These are phyloP conservation scores for Cystofilobasidium capitatum DNA, from an alignment of 768 basidiomycete genomes.

Conservation along the genomic window DNA sequence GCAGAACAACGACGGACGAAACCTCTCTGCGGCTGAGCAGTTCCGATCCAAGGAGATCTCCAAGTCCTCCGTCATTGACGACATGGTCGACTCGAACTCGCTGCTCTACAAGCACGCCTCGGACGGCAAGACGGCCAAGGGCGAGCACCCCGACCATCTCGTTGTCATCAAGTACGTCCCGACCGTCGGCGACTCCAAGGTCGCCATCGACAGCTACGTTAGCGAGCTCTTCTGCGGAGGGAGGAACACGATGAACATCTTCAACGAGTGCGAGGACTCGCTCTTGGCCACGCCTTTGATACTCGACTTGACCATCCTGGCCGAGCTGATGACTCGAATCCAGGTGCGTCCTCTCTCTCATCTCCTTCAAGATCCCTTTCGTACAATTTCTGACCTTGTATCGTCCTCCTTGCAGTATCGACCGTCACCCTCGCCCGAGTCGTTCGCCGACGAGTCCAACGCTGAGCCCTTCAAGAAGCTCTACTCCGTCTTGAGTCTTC, in stretches of 20 bases:
- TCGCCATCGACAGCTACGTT: constrained; percentile 99
- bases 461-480: constrained; percentile 56
- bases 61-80: constrained; percentile 47
- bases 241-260: constrained; percentile 25
- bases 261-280: constrained; percentile 56
- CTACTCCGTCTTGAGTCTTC: constrained; percentile 81
- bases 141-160: constrained; percentile 94
- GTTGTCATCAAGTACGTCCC: constrained; percentile 76
- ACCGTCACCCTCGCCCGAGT: constrained; percentile 39
- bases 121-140: constrained; percentile 48
- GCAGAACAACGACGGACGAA: constrained; percentile 71
- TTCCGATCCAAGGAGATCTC: constrained; percentile 45
- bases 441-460: constrained; percentile 33
- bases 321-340: constrained; percentile 85
- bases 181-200: constrained; percentile 92
- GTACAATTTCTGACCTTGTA: not conserved
- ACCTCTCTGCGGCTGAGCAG: constrained; percentile 78
- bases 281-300: constrained; percentile 92
- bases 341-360: constrained; percentile 35
- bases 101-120: constrained; percentile 65
- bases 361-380: not conserved
- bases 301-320: constrained; percentile 81
- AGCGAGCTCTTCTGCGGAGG: constrained; percentile 66
- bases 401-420: constrained; percentile 51
- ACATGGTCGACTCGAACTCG: constrained; percentile 89